Evolutionary conservation across 78 protist species (phyloP).

Genomic region (Polysphondylium violaceum): DNA sequence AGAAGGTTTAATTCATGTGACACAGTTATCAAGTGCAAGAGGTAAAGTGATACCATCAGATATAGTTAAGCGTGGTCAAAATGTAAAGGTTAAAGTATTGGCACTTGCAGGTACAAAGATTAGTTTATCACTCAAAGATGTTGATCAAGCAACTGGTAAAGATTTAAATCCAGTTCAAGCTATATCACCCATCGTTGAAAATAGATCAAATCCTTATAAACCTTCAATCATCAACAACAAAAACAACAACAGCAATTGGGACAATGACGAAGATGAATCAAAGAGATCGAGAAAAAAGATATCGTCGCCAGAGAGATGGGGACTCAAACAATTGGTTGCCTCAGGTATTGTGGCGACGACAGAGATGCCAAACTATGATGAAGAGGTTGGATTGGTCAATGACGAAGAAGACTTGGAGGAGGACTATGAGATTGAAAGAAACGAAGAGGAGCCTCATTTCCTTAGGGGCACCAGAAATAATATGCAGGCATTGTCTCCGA

Average conservation of each 20-base stretch:
- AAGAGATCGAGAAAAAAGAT: conserved; percentile 76
- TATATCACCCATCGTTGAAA: neutral
- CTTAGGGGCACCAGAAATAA: conserved; percentile 81
- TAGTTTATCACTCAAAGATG: conserved; percentile 89
- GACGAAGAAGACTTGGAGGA: conserved; percentile 80
- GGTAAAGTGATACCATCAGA: conserved; percentile 21
- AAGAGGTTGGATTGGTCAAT: conserved; percentile 70
- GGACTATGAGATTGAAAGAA: conserved; percentile 95
- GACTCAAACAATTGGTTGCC: conserved; percentile 90
- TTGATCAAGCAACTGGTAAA: conserved; percentile 94
- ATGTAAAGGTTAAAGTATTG: conserved; percentile 89
- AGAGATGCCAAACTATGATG: conserved; percentile 87
- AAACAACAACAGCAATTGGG: neutral
- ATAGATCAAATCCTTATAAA: conserved; percentile 44
- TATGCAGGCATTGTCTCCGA: conserved; percentile 88
- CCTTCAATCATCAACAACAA: neutral
- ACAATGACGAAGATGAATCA: conserved; percentile 28
- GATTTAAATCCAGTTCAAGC: conserved; percentile 87
- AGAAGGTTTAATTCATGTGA: conserved; percentile 93
- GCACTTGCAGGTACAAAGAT: conserved; percentile 76
- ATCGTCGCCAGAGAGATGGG: conserved; percentile 94
- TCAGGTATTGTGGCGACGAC: conserved; percentile 85
- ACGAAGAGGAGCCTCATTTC: conserved; percentile 95
- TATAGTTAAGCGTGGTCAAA: conserved; percentile 58
- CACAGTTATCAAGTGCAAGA: conserved; percentile 41